phyloP scores from a whole-genome alignment of 192 early-diverging fungal genomes.

The Backusella circina region DNA sequence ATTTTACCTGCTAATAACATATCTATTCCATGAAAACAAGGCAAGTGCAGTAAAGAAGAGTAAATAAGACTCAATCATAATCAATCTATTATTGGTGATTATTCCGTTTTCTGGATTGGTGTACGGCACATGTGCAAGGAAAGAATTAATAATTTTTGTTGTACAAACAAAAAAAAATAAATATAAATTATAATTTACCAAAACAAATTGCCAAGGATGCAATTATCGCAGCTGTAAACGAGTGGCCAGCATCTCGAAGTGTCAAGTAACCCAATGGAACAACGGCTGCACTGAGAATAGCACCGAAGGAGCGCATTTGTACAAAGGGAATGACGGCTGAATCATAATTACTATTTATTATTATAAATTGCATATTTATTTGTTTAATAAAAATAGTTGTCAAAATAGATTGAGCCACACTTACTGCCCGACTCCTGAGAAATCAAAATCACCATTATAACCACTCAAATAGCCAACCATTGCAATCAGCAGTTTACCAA shows the following conservation, averaged over 20 bases:
- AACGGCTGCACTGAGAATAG: conserved; percentile 70
- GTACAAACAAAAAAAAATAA: neutral
- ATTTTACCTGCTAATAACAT: conserved; percentile 52
- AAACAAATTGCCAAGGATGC: conserved; percentile 76
- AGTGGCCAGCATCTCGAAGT: conserved; percentile 75
- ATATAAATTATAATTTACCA: conserved; percentile 46
- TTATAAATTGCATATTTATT: conserved; percentile 64
- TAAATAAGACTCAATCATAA: conserved; percentile 87
- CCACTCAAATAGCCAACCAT: conserved; percentile 71
- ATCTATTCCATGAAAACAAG: conserved; percentile 81
- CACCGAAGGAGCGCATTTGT: conserved; percentile 74
- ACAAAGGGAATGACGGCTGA: conserved; percentile 84
- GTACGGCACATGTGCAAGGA: neutral
- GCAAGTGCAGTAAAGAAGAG: conserved; percentile 81
- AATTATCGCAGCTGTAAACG: conserved; percentile 63
- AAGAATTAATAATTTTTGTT: neutral
- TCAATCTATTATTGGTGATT: conserved; percentile 84
- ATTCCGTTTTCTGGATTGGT: conserved; percentile 72
- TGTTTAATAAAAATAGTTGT: neutral
- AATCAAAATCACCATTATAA: conserved; percentile 87
- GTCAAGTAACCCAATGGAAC: conserved; percentile 81
- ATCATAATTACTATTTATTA: conserved; percentile 12
- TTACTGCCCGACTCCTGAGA: conserved; percentile 81
- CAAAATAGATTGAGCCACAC: conserved; percentile 5
- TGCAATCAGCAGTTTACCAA: conserved; percentile 37